Base-by-base conservation (phyloP, 2,329 filamentous ascomycete genomes). In the Aspergillus arachidicola region DNA sequence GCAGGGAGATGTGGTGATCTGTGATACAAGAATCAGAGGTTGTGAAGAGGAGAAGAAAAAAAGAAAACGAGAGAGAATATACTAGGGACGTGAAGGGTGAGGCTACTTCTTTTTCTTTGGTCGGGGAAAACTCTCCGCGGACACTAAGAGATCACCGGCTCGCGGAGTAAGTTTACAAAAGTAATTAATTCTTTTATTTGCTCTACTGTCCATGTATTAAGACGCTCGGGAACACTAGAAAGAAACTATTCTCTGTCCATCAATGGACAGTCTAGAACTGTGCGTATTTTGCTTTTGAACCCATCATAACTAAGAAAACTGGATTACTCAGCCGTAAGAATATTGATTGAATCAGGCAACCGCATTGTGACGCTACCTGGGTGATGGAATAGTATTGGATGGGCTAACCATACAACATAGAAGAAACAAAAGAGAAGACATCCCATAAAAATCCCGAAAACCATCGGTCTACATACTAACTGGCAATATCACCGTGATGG, bases 301-400 rank as follows among this genome's bases (percentile, higher is more conserved):
- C 19, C 38, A 41, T n/a, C 7, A n/a, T 41, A 41, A n/a, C 38
- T 34, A 34, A 34, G 2, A n/a, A 41, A 41, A n/a, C 38, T 32
- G 34, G 51, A 63, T 63, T 63, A 63, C 51, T 63, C 43, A 60
- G 34, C 60, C 4, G 19, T n/a, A 19, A 41, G 19, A 41, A 21
- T 28, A 34, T 12, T 41, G 41, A 14, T 26, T 26, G 23, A 23
- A 50, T 64, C 59, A 64, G 62, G 62, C 62, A 64, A 30, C 62
- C 59, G 56, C 43, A 61, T 64, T 59, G 28, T 28, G 6, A 32
- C 10, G 16, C 23, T 36, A 36, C 14, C 34, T 36, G 12, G 14
- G 12, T 48, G 14, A 48, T 6, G 4, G 23, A 6, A 2, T 6
- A 16, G 14, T 36, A 36, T 50, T 11, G 26, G 14, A 26, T 30